Evolutionary conservation across 805 yeast species (phyloP).

Genomic region (Metschnikowia lachancei): DNA sequence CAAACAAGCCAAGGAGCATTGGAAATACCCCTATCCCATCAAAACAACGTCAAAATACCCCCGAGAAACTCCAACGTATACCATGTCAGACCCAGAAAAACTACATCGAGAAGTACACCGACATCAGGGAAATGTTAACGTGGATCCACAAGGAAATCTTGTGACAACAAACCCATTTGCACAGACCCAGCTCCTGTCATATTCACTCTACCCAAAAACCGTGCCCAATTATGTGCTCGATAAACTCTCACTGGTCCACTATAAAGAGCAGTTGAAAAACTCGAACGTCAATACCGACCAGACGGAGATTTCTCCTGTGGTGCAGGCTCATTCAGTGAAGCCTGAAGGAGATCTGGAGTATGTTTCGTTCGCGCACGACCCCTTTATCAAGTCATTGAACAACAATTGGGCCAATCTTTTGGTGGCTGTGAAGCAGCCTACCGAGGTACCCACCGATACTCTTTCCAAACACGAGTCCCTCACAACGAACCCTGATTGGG

Average conservation of each 20-base stretch:
- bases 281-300: conserved; percentile 27
- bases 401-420: conserved; percentile 53
- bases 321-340: conserved; percentile 11
- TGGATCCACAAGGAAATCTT: conserved; percentile 12
- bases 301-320: conserved; percentile 11
- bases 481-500: conserved; percentile 41
- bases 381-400: conserved; percentile 37
- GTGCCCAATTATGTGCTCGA: conserved; percentile 68
- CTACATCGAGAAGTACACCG: conserved; percentile 7
- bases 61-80: no score
- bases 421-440: conserved; percentile 46
- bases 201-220: conserved; percentile 36
- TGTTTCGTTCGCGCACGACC: conserved; percentile 37
- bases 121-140: conserved; percentile 8
- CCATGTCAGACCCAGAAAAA: conserved; percentile 8
- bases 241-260: conserved; percentile 44
- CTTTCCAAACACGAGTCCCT: conserved; percentile 26
- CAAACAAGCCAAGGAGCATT: neutral
- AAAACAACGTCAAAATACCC: no score
- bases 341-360: conserved; percentile 32
- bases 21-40: no score
- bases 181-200: conserved; percentile 28
- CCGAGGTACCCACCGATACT: conserved; percentile 32
- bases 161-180: conserved; percentile 27
- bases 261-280: conserved; percentile 36